Percentiles rank a stretch among this genome's conserved stretches.
These are phyloP conservation scores for Boletus sp. DNA, from an alignment of 768 basidiomycete genomes.

Conservation along the genomic window DNA sequence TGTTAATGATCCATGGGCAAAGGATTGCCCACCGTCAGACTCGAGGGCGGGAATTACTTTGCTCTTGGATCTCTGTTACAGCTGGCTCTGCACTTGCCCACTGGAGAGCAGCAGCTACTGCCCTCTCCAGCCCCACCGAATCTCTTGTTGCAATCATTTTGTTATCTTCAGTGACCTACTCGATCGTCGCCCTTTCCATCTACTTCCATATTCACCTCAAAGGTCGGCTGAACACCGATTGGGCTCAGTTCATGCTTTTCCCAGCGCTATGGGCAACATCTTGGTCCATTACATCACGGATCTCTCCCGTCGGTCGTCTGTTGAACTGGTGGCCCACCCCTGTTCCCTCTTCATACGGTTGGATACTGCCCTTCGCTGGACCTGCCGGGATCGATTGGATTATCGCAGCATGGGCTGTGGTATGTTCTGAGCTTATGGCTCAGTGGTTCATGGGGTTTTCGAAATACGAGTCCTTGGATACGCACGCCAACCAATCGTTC, in stretches of 20 bases:
- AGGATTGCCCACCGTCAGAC: slow-evolving; percentile 30
- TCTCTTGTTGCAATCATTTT: slow-evolving; percentile 48
- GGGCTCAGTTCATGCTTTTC: slow-evolving; percentile 55
- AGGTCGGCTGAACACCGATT: slow-evolving; percentile 29
- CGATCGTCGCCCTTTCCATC: slow-evolving; percentile 39
- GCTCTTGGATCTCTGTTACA: slow-evolving; percentile 39
- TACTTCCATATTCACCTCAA: slow-evolving; percentile 39
- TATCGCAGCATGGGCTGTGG: slow-evolving; percentile 71
- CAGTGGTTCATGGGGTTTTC: slow-evolving; percentile 54
- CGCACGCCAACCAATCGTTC: not conserved
- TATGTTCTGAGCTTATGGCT: slow-evolving; percentile 53
- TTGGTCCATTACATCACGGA: slow-evolving; percentile 53
- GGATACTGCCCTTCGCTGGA: slow-evolving; percentile 61
- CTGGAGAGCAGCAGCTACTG: slow-evolving; percentile 44
- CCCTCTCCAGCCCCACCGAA: slow-evolving; percentile 50
- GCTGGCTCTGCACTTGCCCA: slow-evolving; percentile 43
- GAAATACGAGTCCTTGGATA: slow-evolving; percentile 15
- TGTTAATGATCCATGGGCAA: slow-evolving; percentile 32
- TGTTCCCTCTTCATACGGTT: slow-evolving; percentile 54
- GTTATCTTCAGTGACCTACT: slow-evolving; percentile 45
- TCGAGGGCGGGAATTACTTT: slow-evolving; percentile 29
- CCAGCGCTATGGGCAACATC: slow-evolving; percentile 66
- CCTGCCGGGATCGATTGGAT: slow-evolving; percentile 69
- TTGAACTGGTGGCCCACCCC: slow-evolving; percentile 63
- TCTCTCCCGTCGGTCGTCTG: slow-evolving; percentile 70